These are phyloP conservation scores for Colletotrichum noveboracense DNA, from an alignment of 2,329 filamentous ascomycete species.

Conservation along the genomic window DNA sequence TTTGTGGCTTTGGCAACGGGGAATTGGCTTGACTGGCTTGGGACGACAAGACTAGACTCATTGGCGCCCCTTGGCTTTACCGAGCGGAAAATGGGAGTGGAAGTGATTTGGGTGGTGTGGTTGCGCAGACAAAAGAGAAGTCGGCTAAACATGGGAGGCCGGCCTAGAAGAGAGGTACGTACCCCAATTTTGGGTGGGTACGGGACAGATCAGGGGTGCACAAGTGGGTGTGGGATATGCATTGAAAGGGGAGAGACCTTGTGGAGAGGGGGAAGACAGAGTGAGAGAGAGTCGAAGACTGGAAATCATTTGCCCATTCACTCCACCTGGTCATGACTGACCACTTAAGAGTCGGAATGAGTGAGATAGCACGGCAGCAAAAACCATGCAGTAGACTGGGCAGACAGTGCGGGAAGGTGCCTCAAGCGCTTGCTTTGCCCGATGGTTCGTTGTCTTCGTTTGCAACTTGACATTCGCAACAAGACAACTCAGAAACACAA, in stretches of 20 bases:
- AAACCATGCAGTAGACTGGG: background rate
- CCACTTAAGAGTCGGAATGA: background rate
- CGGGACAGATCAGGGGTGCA: constrained; percentile 4
- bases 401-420: background rate
- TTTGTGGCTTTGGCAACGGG: constrained; percentile 7
- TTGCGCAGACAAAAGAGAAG: background rate
- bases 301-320: background rate
- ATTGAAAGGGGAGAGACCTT: constrained; percentile 8
- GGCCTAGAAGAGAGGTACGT: background rate
- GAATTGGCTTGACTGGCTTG: constrained; percentile 2
- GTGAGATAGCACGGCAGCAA: background rate
- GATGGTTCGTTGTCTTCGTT: background rate
- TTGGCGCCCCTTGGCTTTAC: constrained; percentile 11
- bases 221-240: constrained; percentile 7
- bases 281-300: background rate
- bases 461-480: background rate
- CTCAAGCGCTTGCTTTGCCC: background rate
- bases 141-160: background rate
- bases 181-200: background rate
- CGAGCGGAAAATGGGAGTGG: constrained; percentile 7
- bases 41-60: background rate
- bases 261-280: background rate
- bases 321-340: background rate
- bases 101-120: background rate
- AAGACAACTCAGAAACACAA: background rate